Evolutionary conservation across 768 basidiomycete species (phyloP), one percentile per base, ranked within the genome.

Genomic region (Serendipita vermifera): DNA sequence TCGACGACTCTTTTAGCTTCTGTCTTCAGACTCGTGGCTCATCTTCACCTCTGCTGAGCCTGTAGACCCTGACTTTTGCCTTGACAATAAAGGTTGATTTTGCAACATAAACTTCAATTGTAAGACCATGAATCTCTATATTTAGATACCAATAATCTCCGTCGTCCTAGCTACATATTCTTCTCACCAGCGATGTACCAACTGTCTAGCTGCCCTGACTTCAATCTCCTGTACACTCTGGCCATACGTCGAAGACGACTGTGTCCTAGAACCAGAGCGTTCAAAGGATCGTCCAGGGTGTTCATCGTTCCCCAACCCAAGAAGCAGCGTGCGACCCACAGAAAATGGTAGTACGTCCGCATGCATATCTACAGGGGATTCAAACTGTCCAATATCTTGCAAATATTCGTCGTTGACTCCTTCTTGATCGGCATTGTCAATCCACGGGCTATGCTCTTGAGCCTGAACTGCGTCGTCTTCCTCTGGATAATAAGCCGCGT

Each of bases 221-320:
- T 51, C 46, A n/a, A 51, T 51, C 5, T 51, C 46, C n/a, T 51
- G 46, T n/a, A 51, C 46, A n/a, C 46, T 51, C n/a, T 51, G 46
- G 31, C 46, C 46, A 6, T 22, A 29, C 15, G 46, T 26, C 5
- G 46, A 26, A 20, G 29, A 20, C 5, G 7, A 29, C 22, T 51
- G 46, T 9, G n/a, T n/a, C n/a, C n/a, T n/a, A n/a, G n/a, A n/a
- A n/a, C n/a, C n/a, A n/a, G n/a, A n/a, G n/a, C n/a, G n/a, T n/a
- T n/a, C n/a, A n/a, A n/a, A n/a, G n/a, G n/a, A n/a, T n/a, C n/a
- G n/a, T n/a, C n/a, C n/a, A n/a, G n/a, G 5, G n/a, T 26, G 46
- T 6, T 29, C 29, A 5, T 7, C 22, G 22, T 6, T 26, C 46
- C 9, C 5, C 5, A 26, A 7, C 15, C 46, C 46, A 26, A 20